These are phyloP conservation scores for Phanerodontia chrysosporium DNA, from an alignment of 768 basidiomycete species.

Conservation along the genomic window DNA sequence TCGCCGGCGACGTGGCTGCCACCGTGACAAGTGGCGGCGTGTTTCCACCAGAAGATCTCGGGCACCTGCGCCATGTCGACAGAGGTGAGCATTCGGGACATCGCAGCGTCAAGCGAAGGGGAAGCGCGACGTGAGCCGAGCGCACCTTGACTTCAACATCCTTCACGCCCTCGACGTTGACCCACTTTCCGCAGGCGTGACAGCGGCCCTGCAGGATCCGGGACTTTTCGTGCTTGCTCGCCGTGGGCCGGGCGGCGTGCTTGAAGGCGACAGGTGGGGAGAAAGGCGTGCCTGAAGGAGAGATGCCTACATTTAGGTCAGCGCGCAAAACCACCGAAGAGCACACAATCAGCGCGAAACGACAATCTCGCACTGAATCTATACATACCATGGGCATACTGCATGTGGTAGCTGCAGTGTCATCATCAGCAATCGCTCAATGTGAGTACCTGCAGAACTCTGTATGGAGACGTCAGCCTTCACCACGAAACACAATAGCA, in stretches of 20 bases:
- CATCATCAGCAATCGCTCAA: neutral
- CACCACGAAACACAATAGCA: no score
- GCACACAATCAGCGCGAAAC: no score
- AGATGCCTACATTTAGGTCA: constrained; percentile 71
- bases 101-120: neutral
- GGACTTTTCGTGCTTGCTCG: constrained; percentile 57
- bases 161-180: constrained; percentile 69
- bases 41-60: constrained; percentile 85
- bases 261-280: constrained; percentile 72
- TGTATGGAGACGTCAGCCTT: constrained; percentile 1
- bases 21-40: constrained; percentile 74
- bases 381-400: constrained; percentile 69
- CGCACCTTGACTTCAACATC: constrained; percentile 66
- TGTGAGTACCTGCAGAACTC: constrained; percentile 1
- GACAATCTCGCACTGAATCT: no score
- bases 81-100: neutral
- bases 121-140: neutral
- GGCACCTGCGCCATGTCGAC: constrained; percentile 42
- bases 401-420: constrained; percentile 71
- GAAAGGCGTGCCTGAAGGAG: constrained; percentile 64
- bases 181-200: constrained; percentile 73
- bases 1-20: constrained; percentile 53
- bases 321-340: no score
- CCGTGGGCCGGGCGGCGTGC: constrained; percentile 35
- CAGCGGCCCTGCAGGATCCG: constrained; percentile 68